phyloP scores from a whole-genome alignment of 139 green algal genomes.

The Monoraphidium neglectum region DNA sequence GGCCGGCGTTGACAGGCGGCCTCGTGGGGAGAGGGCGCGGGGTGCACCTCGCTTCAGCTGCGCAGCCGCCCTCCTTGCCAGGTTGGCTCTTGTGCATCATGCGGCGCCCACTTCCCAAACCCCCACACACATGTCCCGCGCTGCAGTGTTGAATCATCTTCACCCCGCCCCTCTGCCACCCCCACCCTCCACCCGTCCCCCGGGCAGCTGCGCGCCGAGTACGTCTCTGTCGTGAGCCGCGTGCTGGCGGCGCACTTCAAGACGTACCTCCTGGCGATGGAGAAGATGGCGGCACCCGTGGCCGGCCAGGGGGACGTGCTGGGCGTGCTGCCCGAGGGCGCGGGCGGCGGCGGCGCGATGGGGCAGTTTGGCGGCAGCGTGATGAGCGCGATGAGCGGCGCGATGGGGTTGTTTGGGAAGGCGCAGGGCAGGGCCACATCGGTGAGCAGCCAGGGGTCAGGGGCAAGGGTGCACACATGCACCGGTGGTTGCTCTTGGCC shows the following conservation, averaged over 20 bases:
- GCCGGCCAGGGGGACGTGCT: slow-evolving; percentile 32
- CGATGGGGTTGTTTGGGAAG: slow-evolving; percentile 28
- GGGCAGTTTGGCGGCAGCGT: background rate
- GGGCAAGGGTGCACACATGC: too few relatives aligned
- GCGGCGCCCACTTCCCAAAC: background rate
- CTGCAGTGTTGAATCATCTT: background rate
- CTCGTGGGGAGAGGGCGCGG: too few relatives aligned
- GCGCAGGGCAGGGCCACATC: background rate
- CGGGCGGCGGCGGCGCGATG: background rate
- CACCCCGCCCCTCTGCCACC: too few relatives aligned
- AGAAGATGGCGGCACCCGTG: slow-evolving; percentile 60
- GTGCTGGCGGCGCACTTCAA: slow-evolving; percentile 88
- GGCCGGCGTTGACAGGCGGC: too few relatives aligned
- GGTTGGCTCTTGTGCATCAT: background rate
- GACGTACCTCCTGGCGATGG: slow-evolving; percentile 84
- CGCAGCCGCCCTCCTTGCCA: background rate
- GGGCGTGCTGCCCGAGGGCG: slow-evolving; percentile 1
- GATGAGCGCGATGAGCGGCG: slow-evolving; percentile 6
- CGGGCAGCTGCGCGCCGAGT: slow-evolving; percentile 68
- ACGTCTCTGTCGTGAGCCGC: slow-evolving; percentile 77
- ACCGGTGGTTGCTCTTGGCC: too few relatives aligned
- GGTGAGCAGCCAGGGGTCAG: background rate
- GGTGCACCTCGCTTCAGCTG: background rate
- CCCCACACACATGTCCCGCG: background rate
- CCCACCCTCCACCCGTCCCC: background rate